Conservation (phyloP, 352 stramenopile genomes). For the Blastocystis sp. region DNA sequence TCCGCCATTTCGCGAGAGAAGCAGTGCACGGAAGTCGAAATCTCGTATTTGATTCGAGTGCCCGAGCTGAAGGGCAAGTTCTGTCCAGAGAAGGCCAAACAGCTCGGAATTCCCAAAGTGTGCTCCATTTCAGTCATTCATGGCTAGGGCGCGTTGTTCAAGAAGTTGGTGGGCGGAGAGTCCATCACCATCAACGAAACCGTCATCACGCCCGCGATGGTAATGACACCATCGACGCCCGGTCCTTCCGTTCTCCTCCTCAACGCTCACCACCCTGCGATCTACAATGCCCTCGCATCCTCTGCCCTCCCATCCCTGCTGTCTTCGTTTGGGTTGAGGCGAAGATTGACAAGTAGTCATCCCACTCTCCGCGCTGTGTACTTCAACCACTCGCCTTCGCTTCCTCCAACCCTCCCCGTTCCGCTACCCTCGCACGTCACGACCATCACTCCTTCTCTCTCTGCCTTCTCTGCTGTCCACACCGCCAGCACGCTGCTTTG, state of each 20-base stretch:
- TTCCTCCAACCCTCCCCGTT: neutral
- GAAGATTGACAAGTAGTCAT: neutral
- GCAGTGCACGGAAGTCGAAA: neutral
- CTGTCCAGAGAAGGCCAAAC: constrained; percentile 20
- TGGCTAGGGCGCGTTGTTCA: constrained; percentile 20
- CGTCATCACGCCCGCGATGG: constrained; percentile 49
- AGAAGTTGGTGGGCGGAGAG: neutral
- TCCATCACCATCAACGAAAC: neutral
- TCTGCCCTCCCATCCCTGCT: neutral
- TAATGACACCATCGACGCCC: constrained; percentile 24
- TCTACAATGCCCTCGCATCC: neutral
- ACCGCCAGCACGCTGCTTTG: constrained; percentile 3
- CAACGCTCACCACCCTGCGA: neutral
- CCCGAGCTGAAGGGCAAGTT: constrained; percentile 52
- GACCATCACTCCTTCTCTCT: neutral
- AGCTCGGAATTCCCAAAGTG: constrained; percentile 30
- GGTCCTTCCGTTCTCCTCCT: constrained; percentile 46
- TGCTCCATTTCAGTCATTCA: neutral
- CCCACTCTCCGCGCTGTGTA: neutral
- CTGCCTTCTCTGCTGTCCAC: neutral
- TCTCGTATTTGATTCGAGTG: constrained; percentile 44
- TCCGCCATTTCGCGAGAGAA: constrained; percentile 33
- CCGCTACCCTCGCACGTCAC: neutral
- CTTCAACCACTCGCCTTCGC: neutral
- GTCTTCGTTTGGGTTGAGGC: neutral